Conservation (phyloP, 108 stramenopile species). For the Heterococcus sp. region DNA sequence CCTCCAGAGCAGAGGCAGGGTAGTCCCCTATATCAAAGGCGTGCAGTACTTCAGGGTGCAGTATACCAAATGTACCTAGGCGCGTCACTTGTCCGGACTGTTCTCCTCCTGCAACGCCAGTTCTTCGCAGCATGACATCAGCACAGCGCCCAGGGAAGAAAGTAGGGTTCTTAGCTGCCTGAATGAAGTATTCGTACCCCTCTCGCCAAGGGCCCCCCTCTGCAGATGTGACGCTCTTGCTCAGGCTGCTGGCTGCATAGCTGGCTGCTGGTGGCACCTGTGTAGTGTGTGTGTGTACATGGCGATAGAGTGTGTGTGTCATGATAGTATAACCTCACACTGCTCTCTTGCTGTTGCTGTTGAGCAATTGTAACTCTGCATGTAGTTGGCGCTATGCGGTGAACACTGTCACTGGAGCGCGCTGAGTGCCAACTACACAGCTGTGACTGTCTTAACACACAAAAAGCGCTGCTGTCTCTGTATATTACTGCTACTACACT, state of each 20-base stretch:
- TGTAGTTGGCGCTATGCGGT: no score
- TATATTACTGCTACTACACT: no score
- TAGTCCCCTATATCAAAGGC: constrained; percentile 82
- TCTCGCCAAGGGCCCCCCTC: constrained; percentile 44
- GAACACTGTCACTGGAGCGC: no score
- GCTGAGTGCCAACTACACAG: no score
- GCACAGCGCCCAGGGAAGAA: constrained; percentile 94
- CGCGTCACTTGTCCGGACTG: constrained; percentile 19
- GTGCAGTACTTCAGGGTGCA: constrained; percentile 89
- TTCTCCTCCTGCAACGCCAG: constrained; percentile 21
- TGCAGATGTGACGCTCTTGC: background rate
- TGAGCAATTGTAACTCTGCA: no score
- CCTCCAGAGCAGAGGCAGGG: constrained; percentile 79
- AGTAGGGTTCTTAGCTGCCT: constrained; percentile 56
- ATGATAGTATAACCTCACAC: no score
- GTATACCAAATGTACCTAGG: constrained; percentile 89
- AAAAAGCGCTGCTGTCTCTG: no score
- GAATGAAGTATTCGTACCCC: constrained; percentile 46
- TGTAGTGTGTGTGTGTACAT: background rate
- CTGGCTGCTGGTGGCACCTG: background rate
- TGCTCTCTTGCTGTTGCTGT: no score
- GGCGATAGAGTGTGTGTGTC: no score
- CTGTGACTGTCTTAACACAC: no score
- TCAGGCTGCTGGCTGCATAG: background rate
- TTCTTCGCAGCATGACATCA: constrained; percentile 73